Evolutionary conservation across 257 asterid genomes (phyloP).

Genomic region (Scutellaria baicalensis): DNA sequence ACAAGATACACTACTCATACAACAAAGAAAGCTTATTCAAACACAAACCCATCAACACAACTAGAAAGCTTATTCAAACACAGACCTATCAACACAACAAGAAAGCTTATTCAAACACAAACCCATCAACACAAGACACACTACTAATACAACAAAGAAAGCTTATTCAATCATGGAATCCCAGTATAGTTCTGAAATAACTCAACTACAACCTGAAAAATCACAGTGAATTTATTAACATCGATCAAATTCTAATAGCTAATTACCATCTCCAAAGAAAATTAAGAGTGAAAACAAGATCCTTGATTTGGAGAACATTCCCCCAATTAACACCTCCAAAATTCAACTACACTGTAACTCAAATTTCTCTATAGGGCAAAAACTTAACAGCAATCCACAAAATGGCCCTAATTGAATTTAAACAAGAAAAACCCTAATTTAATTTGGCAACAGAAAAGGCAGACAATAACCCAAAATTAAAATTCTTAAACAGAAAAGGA

Average conservation of each 20-base stretch:
- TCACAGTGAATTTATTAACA: no score
- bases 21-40: not conserved
- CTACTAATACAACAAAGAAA: not conserved
- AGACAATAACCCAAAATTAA: not conserved
- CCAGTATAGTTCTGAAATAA: not conserved
- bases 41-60: not conserved
- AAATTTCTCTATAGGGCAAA: not conserved
- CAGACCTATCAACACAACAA: not conserved
- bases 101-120: not conserved
- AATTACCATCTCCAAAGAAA: not conserved
- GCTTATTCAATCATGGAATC: not conserved
- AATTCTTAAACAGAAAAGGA: not conserved
- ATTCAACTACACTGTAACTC: not conserved
- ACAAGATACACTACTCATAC: not conserved
- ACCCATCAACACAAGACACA: not conserved
- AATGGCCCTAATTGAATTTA: not conserved
- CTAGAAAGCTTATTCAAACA: not conserved
- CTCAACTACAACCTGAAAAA: not conserved
- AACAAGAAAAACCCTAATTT: not conserved
- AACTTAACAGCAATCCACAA: not conserved
- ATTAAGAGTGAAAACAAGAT: not conserved
- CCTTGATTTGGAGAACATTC: not conserved
- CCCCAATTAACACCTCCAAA: not conserved
- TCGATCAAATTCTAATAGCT: not conserved
- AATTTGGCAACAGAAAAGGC: not conserved